A percentile compares a stretch with the other conserved stretches of the same genome.
Evolutionary conservation across 352 stramenopile genomes (phyloP).

Genomic region (Plasmopara halstedii): DNA sequence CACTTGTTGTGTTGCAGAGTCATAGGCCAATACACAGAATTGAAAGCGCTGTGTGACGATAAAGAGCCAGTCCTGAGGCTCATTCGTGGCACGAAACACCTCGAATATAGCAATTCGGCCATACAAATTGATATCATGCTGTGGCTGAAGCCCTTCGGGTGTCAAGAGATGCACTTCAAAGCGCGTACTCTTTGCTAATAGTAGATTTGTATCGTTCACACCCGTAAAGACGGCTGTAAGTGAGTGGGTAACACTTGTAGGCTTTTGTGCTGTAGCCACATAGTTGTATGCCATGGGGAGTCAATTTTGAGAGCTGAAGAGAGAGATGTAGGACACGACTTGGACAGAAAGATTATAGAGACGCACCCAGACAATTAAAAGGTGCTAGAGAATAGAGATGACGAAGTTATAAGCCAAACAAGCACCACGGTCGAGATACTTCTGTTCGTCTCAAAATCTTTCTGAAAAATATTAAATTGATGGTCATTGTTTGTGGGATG

Average conservation of each 20-base stretch:
- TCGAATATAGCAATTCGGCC: slow-evolving; percentile 86
- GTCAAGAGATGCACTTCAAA: slow-evolving; percentile 87
- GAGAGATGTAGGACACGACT: not conserved
- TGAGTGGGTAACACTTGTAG: slow-evolving; percentile 89
- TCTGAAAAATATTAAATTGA: slow-evolving; percentile 16
- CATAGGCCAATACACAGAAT: slow-evolving; percentile 86
- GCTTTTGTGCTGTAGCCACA: slow-evolving; percentile 91
- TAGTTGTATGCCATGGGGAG: slow-evolving; percentile 82
- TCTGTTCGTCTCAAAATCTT: too few relatives aligned
- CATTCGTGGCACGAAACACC: slow-evolving; percentile 63
- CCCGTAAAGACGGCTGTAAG: slow-evolving; percentile 88
- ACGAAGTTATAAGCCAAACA: too few relatives aligned
- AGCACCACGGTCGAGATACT: too few relatives aligned
- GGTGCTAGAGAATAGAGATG: not conserved
- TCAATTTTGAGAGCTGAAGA: slow-evolving; percentile 4
- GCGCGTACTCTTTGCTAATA: slow-evolving; percentile 83
- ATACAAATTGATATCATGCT: slow-evolving; percentile 84
- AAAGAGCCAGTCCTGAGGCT: slow-evolving; percentile 82
- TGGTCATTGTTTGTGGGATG: not conserved
- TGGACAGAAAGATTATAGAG: slow-evolving; percentile 3
- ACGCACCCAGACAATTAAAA: not conserved
- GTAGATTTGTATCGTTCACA: slow-evolving; percentile 82
- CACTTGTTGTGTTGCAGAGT: slow-evolving; percentile 53
- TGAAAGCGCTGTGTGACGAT: slow-evolving; percentile 86
- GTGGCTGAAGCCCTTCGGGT: slow-evolving; percentile 72